Base-by-base conservation (phyloP, 75 land plant genomes). In the Pseudotsuga menziesii region DNA sequence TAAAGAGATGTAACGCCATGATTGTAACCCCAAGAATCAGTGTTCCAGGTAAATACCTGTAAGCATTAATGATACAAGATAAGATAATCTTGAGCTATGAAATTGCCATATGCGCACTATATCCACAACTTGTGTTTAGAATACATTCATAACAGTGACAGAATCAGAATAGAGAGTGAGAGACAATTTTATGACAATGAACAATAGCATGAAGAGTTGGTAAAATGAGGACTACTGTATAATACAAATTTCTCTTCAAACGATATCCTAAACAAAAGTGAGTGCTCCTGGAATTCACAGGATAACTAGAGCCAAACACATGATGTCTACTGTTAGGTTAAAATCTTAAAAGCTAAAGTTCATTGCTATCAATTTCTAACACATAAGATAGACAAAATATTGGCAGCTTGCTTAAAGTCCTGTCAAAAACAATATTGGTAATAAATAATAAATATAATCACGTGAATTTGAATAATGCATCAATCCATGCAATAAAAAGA, bases 11-110 rank as follows among this genome's bases (percentile, higher is more conserved):
- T 90, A 3, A 93, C 91, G 76, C 86, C 91, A 70, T 83, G 26
- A 59, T 94, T 88, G 83, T 90, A 96, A 58, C 97, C 99, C 94
- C 94, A 93, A 0, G 99, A 89, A 86, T 93, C 99, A 26, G 94
- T 90, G 75, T 96, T 96, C 99, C 99, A 96, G 7, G 97, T 85
- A 77, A 91, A 96, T 52, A 96, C 81, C 99, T 96, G 83, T 57
- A 61, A 12, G 27, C 23, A 76, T 2, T 64, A 29, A 16, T 32
- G 6, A 35, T 19, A 17, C 5, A 64, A 3, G 69, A 35, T 15
- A 27, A 29, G 19, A 4, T 15, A 64, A 35, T 14, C 29, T 32
- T 5, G 35, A 64, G 20, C 16, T 35, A 64, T 64, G 69, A 35
- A 64, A 17, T 35, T 32, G 44, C 41, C 25, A 35, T 9, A 35